These are phyloP conservation scores for Asterella californica DNA, from an alignment of 225 moss, liverwort and hornwort species.

Conservation along the genomic window DNA sequence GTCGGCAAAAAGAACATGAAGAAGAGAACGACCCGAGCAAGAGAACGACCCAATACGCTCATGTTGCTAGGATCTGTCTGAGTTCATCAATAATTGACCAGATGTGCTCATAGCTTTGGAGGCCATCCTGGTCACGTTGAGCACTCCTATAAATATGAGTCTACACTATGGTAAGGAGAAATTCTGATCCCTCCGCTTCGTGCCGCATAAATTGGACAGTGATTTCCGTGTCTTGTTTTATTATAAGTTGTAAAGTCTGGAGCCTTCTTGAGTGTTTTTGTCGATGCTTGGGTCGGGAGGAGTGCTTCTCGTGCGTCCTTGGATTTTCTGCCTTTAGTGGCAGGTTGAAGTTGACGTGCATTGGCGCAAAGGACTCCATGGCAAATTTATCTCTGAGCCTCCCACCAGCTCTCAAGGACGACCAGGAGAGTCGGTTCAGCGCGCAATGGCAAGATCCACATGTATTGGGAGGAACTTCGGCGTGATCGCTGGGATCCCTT, in stretches of 20 bases:
- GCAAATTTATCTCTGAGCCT: conserved; percentile 20
- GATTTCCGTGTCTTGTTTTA: background rate
- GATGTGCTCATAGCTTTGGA: background rate
- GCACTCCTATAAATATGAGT: background rate
- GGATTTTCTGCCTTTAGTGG: conserved; percentile 27
- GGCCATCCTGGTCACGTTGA: background rate
- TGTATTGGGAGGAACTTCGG: conserved; percentile 28
- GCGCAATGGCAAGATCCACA: conserved; percentile 22
- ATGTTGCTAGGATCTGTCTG: background rate
- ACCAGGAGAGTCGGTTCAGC: conserved; percentile 10
- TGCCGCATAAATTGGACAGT: background rate
- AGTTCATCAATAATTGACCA: background rate
- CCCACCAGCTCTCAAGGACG: conserved; percentile 18
- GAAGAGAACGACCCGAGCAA: background rate
- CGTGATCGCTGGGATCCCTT: conserved; percentile 21
- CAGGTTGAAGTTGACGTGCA: conserved; percentile 14
- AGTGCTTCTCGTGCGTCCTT: background rate
- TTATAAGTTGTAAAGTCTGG: no score
- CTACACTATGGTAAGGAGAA: background rate
- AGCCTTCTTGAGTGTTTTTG: background rate
- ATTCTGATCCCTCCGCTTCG: background rate
- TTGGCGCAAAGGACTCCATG: conserved; percentile 28
- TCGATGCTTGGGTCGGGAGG: background rate
- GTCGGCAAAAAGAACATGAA: background rate
- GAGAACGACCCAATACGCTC: background rate